Base-by-base conservation (phyloP, 2,329 filamentous ascomycete species). In the Fusarium sarcochroum region DNA sequence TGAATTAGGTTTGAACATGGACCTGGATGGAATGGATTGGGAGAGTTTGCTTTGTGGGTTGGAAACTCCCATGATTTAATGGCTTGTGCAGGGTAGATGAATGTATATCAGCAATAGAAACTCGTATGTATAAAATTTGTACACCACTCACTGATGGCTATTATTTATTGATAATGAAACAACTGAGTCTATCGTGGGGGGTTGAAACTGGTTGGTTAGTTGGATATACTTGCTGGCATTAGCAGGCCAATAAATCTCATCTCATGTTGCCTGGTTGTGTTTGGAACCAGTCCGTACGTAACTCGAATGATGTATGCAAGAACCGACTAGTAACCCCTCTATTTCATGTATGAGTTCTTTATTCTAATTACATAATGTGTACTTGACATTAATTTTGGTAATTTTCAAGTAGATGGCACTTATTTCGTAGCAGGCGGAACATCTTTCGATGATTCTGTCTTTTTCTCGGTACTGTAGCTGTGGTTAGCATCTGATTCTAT, bases 11-110 rank as follows among this genome's bases (percentile, higher is more conserved):
- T 70, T 72, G 0, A 71, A 72, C 18, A 75, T 77, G 71, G 73
- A 77, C n/a, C 48, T 80, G 21, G 76, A 79, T 42, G 70, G 70
- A 7, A 76, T 80, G 63, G 77, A 80, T 46, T 80, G 78, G 76
- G 77, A 79, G 38, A 73, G 72, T 42, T 53, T 80, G 15, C 73
- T 80, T 49, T 78, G 76, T 72, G 75, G 76, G 1, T 50, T 79
- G 21, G 78, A 80, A 45, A 72, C 77, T 18, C 75, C 77, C 3
- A 75, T 79, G 37, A 74, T 79, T 21, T 77, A 37, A 54, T 27
- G 5, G 17, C 23, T n/a, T n/a, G 30, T 54, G 38, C 49, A 57
- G 51, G 40, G 38, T 34, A 50, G 15, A 7, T 15, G 13, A 14
- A 35, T 25, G 14, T 7, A 27, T 35, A 20, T 10, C 5, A 21